Evolutionary conservation across 352 stramenopile genomes (phyloP).

Genomic region (Albugo candida): DNA sequence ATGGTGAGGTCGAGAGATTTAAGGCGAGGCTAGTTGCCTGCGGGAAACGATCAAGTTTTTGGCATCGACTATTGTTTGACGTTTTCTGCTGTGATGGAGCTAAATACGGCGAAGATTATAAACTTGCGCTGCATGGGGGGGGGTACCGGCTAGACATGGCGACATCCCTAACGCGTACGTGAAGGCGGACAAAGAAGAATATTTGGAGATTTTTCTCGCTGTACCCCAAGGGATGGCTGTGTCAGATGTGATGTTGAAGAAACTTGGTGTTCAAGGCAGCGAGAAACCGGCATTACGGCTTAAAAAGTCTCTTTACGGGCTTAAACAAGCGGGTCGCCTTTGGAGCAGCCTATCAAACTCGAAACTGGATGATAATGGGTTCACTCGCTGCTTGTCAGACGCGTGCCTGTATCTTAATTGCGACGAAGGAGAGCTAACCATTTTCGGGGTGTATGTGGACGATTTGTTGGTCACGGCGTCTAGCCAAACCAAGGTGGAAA

Average conservation of each 20-base stretch:
- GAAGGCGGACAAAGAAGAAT: constrained; percentile 11
- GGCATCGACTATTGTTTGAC: constrained; percentile 8
- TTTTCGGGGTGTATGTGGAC: constrained; percentile 14
- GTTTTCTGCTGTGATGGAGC: constrained; percentile 14
- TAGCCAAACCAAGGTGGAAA: background rate
- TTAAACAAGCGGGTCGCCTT: too few relatives aligned
- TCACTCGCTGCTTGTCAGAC: background rate
- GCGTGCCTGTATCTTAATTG: too few relatives aligned
- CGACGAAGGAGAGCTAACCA: too few relatives aligned
- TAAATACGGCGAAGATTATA: constrained; percentile 10
- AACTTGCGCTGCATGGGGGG: constrained; percentile 3
- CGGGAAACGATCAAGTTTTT: constrained; percentile 7
- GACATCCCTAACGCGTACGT: constrained; percentile 17
- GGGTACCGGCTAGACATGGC: constrained; percentile 9
- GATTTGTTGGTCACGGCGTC: constrained; percentile 14
- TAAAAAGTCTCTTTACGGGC: constrained; percentile 11
- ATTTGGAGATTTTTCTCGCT: constrained; percentile 10
- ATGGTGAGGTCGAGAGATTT: constrained; percentile 5
- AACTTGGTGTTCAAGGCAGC: constrained; percentile 1
- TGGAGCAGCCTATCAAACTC: too few relatives aligned
- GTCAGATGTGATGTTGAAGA: constrained; percentile 3
- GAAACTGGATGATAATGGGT: constrained; percentile 11
- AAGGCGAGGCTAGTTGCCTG: constrained; percentile 10
- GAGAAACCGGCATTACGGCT: constrained; percentile 7
- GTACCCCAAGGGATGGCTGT: constrained; percentile 8